Conservation (phyloP, 371 early-diverging fungal genomes). For the Mucor irregularis region DNA sequence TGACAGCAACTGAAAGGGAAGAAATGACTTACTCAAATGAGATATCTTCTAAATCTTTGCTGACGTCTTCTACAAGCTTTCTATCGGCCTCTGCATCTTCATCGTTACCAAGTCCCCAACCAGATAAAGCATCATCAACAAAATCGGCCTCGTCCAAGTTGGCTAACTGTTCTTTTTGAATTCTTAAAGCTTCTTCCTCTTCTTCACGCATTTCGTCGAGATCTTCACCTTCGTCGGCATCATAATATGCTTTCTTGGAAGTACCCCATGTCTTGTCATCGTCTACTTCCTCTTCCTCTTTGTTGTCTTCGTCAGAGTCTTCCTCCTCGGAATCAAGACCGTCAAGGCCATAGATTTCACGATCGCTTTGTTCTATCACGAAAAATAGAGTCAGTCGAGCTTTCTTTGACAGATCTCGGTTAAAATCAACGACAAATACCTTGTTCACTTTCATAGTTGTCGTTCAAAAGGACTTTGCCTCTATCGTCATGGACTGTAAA, state of each 20-base stretch:
- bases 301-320: slow-evolving; percentile 41
- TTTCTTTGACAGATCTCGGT: slow-evolving; percentile 3
- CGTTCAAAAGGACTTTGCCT: slow-evolving; percentile 58
- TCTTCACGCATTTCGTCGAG: slow-evolving; percentile 85
- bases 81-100: slow-evolving; percentile 39
- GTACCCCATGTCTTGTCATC: slow-evolving; percentile 71
- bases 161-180: slow-evolving; percentile 79
- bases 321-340: slow-evolving; percentile 43
- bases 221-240: slow-evolving; percentile 75
- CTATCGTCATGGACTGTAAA: slow-evolving; percentile 54
- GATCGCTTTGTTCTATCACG: slow-evolving; percentile 53
- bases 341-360: slow-evolving; percentile 66
- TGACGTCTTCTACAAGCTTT: slow-evolving; percentile 53
- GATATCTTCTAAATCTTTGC: slow-evolving; percentile 59
- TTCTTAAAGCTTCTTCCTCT: slow-evolving; percentile 86
- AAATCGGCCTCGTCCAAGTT: slow-evolving; percentile 90
- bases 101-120: slow-evolving; percentile 37
- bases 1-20: background rate
- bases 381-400: background rate
- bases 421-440: slow-evolving; percentile 23
- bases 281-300: slow-evolving; percentile 48
- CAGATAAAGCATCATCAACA: slow-evolving; percentile 67
- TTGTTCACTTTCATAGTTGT: slow-evolving; percentile 39
- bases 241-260: slow-evolving; percentile 71
- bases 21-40: slow-evolving; percentile 41